A percentile compares a stretch with the other conserved stretches of the same genome.
Conservation (phyloP, 1,139 yeast species). For the Starmera stellimalicola region DNA sequence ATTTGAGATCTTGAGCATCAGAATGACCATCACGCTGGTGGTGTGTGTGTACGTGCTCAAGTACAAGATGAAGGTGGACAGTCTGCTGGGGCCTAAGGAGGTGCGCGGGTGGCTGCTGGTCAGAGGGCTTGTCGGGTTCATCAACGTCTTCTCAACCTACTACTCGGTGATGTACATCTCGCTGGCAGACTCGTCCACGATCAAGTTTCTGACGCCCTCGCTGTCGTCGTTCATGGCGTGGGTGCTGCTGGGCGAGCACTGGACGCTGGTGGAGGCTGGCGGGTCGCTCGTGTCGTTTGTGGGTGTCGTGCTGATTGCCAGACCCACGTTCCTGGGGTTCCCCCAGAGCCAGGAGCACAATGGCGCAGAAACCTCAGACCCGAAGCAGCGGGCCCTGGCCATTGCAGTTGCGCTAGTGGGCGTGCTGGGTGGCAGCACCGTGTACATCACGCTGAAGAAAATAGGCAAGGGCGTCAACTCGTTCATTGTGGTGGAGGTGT, state of each 20-base stretch:
- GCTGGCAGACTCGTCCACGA: slow-evolving; percentile 67
- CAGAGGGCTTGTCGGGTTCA: slow-evolving; percentile 71
- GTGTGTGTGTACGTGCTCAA: slow-evolving; percentile 51
- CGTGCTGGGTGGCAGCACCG: slow-evolving; percentile 61
- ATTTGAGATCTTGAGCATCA: slow-evolving; percentile 57
- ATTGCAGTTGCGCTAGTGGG: slow-evolving; percentile 59
- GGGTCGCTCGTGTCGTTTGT: slow-evolving; percentile 61
- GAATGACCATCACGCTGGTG: slow-evolving; percentile 65
- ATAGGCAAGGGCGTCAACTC: slow-evolving; percentile 80
- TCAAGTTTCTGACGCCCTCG: slow-evolving; percentile 71
- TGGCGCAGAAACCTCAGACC: slow-evolving; percentile 19
- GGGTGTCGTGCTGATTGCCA: slow-evolving; percentile 76
- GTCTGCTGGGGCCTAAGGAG: slow-evolving; percentile 66
- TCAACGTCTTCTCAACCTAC: slow-evolving; percentile 72
- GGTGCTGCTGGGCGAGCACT: slow-evolving; percentile 55
- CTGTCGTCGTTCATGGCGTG: slow-evolving; percentile 72
- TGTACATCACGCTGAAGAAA: slow-evolving; percentile 61
- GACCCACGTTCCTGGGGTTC: slow-evolving; percentile 70
- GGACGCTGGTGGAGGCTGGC: slow-evolving; percentile 53
- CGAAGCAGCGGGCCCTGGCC: slow-evolving; percentile 38
- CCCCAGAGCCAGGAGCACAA: slow-evolving; percentile 3
- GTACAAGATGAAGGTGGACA: slow-evolving; percentile 38
- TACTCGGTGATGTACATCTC: slow-evolving; percentile 66
- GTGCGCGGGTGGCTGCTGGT: slow-evolving; percentile 43
- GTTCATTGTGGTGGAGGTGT: slow-evolving; percentile 65